These are phyloP conservation scores for Lepraria neglecta DNA, from an alignment of 495 filamentous ascomycete genomes.

Conservation along the genomic window DNA sequence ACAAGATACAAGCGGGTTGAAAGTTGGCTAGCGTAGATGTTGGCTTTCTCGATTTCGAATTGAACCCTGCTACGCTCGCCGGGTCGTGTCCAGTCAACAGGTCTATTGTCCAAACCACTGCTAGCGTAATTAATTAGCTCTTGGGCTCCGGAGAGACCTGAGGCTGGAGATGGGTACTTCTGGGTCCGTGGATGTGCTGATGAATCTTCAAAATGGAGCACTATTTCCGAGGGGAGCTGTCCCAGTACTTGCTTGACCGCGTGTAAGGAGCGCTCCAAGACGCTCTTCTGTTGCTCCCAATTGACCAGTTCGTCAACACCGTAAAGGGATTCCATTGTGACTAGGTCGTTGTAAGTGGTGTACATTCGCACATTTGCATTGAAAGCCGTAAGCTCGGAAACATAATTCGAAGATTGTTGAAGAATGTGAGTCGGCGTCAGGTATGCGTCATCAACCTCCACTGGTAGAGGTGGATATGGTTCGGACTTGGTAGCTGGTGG, in stretches of 20 bases:
- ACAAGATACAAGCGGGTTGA: slow-evolving; percentile 73
- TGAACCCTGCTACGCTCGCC: slow-evolving; percentile 54
- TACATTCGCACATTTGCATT: slow-evolving; percentile 69
- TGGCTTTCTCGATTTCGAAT: slow-evolving; percentile 78
- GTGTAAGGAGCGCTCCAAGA: slow-evolving; percentile 55
- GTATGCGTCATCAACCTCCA: slow-evolving; percentile 73
- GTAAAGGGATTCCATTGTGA: slow-evolving; percentile 66
- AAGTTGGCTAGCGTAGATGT: slow-evolving; percentile 70
- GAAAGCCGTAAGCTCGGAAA: slow-evolving; percentile 66
- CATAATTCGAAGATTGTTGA: slow-evolving; percentile 54
- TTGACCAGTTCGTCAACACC: slow-evolving; percentile 63
- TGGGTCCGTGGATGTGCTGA: slow-evolving; percentile 11
- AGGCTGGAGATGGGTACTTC: slow-evolving; percentile 19
- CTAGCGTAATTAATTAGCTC: slow-evolving; percentile 1
- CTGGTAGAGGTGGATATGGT: slow-evolving; percentile 72
- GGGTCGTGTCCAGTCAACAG: slow-evolving; percentile 25
- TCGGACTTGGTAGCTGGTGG: slow-evolving; percentile 64
- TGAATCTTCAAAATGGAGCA: slow-evolving; percentile 36
- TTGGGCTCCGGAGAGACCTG: slow-evolving; percentile 22
- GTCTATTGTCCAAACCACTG: slow-evolving; percentile 6
- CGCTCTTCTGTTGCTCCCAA: slow-evolving; percentile 62
- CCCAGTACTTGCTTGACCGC: slow-evolving; percentile 55
- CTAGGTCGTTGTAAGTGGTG: slow-evolving; percentile 58
- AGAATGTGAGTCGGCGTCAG: slow-evolving; percentile 59
- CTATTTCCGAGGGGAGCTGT: slow-evolving; percentile 54